Percentiles rank a stretch among this genome's conserved stretches.
Conservation (phyloP, 257 asterid genomes). For the Thymus mandschuricus region DNA sequence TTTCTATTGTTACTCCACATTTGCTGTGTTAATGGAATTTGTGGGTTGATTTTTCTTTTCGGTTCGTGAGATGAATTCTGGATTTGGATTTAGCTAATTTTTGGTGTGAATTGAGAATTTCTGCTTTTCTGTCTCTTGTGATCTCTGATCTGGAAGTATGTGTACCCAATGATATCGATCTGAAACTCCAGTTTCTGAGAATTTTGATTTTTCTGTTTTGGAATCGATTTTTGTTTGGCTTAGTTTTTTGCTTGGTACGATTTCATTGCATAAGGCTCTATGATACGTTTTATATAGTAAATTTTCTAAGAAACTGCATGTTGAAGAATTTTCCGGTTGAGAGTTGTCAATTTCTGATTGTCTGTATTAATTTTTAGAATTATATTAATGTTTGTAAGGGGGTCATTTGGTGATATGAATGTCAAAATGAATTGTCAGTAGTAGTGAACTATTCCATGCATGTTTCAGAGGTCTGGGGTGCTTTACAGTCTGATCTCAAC, state of each 20-base stretch:
- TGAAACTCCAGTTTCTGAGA: conserved; percentile 9
- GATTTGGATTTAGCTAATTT: conserved; percentile 24
- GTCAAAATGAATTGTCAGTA: conserved; percentile 2
- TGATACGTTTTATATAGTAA: conserved; percentile 22
- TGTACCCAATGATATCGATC: conserved; percentile 27
- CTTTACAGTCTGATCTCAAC: background rate
- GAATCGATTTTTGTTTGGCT: background rate
- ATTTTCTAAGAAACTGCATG: background rate
- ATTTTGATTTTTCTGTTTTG: background rate
- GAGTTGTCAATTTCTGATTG: background rate
- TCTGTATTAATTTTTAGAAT: background rate
- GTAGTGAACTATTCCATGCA: conserved; percentile 10
- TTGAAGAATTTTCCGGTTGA: background rate
- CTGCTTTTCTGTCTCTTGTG: conserved; percentile 7
- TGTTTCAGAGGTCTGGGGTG: background rate
- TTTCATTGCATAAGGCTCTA: background rate
- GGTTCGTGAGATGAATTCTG: conserved; percentile 8
- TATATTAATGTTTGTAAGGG: background rate
- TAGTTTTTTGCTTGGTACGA: background rate
- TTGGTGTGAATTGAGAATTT: conserved; percentile 8
- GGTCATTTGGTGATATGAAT: conserved; percentile 10
- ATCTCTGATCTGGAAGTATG: conserved; percentile 33
- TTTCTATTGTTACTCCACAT: conserved; percentile 9
- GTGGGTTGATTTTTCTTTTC: background rate
- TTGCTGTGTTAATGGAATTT: background rate